Evolutionary conservation across 1,284 basidiomycete genomes (phyloP).

Genomic region (Vanrija sp.): DNA sequence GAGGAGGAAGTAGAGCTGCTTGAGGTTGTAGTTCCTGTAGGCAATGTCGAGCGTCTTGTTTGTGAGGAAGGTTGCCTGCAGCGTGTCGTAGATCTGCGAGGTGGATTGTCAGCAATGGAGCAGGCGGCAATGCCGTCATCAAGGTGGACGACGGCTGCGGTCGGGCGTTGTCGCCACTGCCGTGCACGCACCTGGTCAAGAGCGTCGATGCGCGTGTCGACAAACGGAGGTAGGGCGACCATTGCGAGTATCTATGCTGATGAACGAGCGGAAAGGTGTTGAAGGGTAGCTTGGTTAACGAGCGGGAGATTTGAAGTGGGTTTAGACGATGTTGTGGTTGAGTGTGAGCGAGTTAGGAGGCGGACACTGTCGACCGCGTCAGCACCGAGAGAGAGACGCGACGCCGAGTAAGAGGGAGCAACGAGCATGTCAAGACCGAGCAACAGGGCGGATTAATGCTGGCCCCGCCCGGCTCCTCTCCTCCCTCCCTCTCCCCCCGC

Average conservation of each 20-base stretch:
- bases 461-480: no score
- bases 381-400: no score
- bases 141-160: neutral
- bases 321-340: no score
- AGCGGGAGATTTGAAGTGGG: no score
- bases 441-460: no score
- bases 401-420: no score
- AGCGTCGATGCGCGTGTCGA: slow-evolving; percentile 16
- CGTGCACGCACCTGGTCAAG: slow-evolving; percentile 19
- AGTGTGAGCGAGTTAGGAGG: no score
- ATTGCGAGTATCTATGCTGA: slow-evolving; percentile 1
- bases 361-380: no score
- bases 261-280: neutral
- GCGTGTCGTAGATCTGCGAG: slow-evolving; percentile 51
- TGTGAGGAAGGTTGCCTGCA: slow-evolving; percentile 55
- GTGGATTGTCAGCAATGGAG: neutral
- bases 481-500: no score
- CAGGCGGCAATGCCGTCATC: neutral
- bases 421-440: no score
- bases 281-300: no score
- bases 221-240: slow-evolving; percentile 10
- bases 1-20: slow-evolving; percentile 60
- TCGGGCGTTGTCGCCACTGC: neutral
- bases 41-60: slow-evolving; percentile 55
- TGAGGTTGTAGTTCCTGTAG: slow-evolving; percentile 61